Evolutionary conservation across 768 basidiomycete genomes (phyloP), one percentile per base, ranked within the genome.

Genomic region (Rhodotorula babjevae): DNA sequence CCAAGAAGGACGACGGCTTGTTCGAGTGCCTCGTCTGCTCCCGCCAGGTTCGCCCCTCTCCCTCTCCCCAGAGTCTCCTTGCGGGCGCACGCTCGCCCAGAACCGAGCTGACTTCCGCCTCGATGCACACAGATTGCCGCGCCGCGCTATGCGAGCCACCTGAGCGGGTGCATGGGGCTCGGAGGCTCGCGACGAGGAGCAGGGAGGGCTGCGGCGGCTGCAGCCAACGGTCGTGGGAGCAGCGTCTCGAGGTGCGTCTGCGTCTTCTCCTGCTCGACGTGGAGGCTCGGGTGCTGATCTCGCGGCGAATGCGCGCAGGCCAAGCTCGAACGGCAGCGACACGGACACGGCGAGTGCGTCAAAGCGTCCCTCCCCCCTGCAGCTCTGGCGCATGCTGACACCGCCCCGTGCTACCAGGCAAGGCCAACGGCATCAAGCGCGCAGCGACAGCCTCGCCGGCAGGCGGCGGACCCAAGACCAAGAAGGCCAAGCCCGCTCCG

Each of bases 1-100:
- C 27, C n/a, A 71, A 68, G 67, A 75, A 68, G 56, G 73, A 74
- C 52, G 73, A 74, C 36, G 74, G 69, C 8, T 40, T 71, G 47
- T 68, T 62, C 60, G 60, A 60, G 40, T 75, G 74, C 58, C 19
- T 65, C 18, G 70, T 71, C 31, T 75, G 74, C 60, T 29, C 44
- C 1, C 18, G 60, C 27, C 60, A 61, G 60, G 60, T 50, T 40
- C 56, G 31, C 46, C 61, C 16, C 47, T 42, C 65, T 36, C 31
- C 9, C 21, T 27, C 19, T 9, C 18, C 31, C 15, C 36, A 36
- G 36, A 9, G n/a, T 1, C 36, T n/a, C 0, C 0, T 4, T 19
- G 19, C 23, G 10, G 1, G 46, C 23, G 10, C 2, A 12, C 7
- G 14, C 42, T 0, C 44, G 52, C 27, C 7, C 23, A 19, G n/a